Base-by-base conservation (phyloP, 345 rosid species). In the Turnera subulata region DNA sequence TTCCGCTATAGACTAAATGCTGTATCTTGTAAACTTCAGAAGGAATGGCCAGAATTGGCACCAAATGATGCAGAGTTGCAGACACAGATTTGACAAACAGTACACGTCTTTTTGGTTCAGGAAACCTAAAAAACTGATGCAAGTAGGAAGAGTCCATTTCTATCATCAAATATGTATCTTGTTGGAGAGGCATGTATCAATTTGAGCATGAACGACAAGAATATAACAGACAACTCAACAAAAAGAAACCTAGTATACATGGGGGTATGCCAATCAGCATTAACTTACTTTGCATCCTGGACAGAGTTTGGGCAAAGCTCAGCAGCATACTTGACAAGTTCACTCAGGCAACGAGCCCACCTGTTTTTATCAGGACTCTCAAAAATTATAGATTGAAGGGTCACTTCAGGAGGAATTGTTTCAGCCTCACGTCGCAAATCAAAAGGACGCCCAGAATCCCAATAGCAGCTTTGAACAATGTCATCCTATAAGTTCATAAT, bases 291-390 rank as follows among this genome's bases (percentile, higher is more conserved):
- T 74, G 99, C 94, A 53, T 80, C 90, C 69, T 80, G 97, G 70
- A 93, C 96, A 46, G 99, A 85, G 74, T 72, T 81, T 67, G 97
- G 91, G 80, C 99, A 93, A 56, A 93, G 88, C 73, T 87, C 99
- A 57, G 96, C 96, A 65, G 94, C 90, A 76, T 83, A 85, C 76
- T 84, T 89, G 63, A 93, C 83, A 50, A 93, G 94, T 66, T 93
- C 96, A 57, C 97, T 89, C 46, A 93, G 91, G 73, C 97, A 93
- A 38, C 96, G 81, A 55, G 90, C 97, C 96, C 97, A 93, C 66
- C 91, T 85, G 72, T 82, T 89, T 76, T 93, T 93, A 74, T 93
- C 99, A 63, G 96, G 97, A 74, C 94, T 83, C 68, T 93, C 99
- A 65, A 83, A 87, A 66, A 93, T 87, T 61, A 93, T 83, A 67